Percentiles rank a stretch among this genome's conserved stretches.
Evolutionary conservation across 176 grass and related monocot species (phyloP).

Genomic region (Aegilops sharonensis): DNA sequence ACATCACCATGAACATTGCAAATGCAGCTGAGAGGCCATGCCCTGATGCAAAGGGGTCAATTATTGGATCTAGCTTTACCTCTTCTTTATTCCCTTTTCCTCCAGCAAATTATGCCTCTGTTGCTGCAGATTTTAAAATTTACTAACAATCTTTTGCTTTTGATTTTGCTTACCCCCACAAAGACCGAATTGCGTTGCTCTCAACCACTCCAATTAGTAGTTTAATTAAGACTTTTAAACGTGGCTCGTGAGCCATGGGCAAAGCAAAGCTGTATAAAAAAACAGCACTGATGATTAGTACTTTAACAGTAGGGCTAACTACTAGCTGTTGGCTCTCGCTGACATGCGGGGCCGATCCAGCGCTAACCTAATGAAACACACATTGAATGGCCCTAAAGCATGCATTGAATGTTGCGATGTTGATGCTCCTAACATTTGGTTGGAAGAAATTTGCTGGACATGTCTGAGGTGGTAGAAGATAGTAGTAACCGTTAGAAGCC

Average conservation of each 20-base stretch:
- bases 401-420: neutral
- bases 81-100: constrained; percentile 16
- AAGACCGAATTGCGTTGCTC: neutral
- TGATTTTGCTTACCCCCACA: too few relatives aligned
- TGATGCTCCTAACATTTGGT: constrained; percentile 2
- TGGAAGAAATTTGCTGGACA: neutral
- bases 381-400: constrained; percentile 17
- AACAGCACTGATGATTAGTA: neutral
- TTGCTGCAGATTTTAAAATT: constrained; percentile 15
- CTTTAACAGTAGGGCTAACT: constrained; percentile 1
- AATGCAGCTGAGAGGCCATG: constrained; percentile 4
- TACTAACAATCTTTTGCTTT: constrained; percentile 26
- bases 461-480: neutral
- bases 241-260: neutral
- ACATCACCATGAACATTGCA: constrained; percentile 5
- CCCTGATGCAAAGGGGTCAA: constrained; percentile 41
- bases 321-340: constrained; percentile 19
- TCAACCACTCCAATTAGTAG: constrained; percentile 37
- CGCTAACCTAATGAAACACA: constrained; percentile 26
- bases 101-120: constrained; percentile 28
- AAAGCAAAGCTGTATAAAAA: constrained; percentile 17
- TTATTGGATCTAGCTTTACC: constrained; percentile 40
- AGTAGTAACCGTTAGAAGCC: constrained; percentile 33
- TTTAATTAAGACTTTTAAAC: constrained; percentile 42
- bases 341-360: neutral